These are phyloP conservation scores for Triangularia verruculosa DNA, from an alignment of 2,329 filamentous ascomycete species.

Conservation along the genomic window DNA sequence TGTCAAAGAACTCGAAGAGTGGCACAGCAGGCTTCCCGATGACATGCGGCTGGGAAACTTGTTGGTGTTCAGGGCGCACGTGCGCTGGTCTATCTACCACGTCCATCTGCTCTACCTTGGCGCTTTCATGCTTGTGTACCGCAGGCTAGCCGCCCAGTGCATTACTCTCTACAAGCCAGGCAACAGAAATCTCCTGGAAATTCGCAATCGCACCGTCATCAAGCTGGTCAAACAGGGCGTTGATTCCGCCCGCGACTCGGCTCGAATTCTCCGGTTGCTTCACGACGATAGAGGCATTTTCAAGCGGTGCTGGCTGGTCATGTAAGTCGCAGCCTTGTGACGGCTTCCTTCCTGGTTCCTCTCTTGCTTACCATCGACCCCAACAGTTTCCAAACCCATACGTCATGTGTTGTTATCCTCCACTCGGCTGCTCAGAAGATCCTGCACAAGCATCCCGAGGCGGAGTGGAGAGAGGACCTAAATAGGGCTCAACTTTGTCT, in stretches of 20 bases:
- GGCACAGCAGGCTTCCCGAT: conserved; percentile 30
- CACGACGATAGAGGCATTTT: conserved; percentile 25
- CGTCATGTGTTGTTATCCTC: conserved; percentile 32
- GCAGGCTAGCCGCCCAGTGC: conserved; percentile 31
- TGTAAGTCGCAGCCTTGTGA: conserved; percentile 25
- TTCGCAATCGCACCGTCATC: conserved; percentile 2
- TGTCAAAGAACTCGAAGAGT: conserved; percentile 30
- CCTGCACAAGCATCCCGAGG: conserved; percentile 27
- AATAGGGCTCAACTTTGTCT: conserved; percentile 30
- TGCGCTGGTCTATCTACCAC: conserved; percentile 30
- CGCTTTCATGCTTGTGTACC: conserved; percentile 33
- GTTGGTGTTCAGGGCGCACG: conserved; percentile 10
- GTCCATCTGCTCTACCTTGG: conserved; percentile 35
- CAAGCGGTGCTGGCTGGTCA: conserved; percentile 32
- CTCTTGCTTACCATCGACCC: neutral
- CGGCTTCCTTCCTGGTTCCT: neutral
- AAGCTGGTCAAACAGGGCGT: conserved; percentile 27
- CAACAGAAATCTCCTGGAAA: neutral
- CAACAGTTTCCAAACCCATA: conserved; percentile 32
- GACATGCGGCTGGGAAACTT: conserved; percentile 27
- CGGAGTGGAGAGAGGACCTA: conserved; percentile 30
- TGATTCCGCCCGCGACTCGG: conserved; percentile 29
- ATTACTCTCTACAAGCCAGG: conserved; percentile 12
- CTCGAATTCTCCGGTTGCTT: conserved; percentile 28
- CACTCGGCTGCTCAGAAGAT: conserved; percentile 33